Base-by-base conservation (phyloP, 192 early-diverging fungal species). In the Gaertneriomyces sp. region DNA sequence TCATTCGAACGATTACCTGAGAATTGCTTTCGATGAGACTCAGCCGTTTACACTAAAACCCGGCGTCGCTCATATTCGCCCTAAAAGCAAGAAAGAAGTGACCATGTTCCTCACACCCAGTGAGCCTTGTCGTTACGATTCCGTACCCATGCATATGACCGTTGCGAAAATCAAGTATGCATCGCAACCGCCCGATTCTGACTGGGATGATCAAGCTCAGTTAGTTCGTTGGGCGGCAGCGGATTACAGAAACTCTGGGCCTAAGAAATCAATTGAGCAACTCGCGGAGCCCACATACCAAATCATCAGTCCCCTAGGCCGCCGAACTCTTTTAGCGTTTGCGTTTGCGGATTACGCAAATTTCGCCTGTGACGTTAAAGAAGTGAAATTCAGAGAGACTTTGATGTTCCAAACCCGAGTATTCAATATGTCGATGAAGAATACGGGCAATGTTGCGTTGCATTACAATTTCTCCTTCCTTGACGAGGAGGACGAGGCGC, bases 381-480 rank as follows among this genome's bases (percentile, higher is more conserved):
- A 38, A 6, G 78, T 86, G 42, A 71, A 74, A 11, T 86, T 86
- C 72, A 83, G 76, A 59, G 81, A 66, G 47, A 86, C 85, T 0
- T 42, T 84, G 16, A 86, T 86, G 85, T 85, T 63, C 60, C 84
- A 86, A 53, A 79, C 63, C 12, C 62, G 85, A 19, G 75, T 77
- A 0, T 85, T 60, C 64, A 47, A 61, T 45, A 71, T 85, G 52
- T 54, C 58, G 6, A 4, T 86, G 6, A 60, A 72, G 46, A 86
- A 86, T 60, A 64, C 72, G 0, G 82, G 83, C 6, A 81, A 74
- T 45, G 74, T 86, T 19, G 54, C 46, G 9, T 39, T 86, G 9
- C 60, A 64, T 6, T 86, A 70, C 56, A 49, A 11, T 5, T 76
- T 79, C 56, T 33, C 40, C 7, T 68, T 86, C 49, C 55, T 66